Conservation (phyloP, 176 grass and related monocot genomes). For the Triticum aestivum region IWGSC_CS_RefSeq_v2.1 NC_057802.1:509040206-509040705, state of each 20-base stretch:
- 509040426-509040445: not conserved
- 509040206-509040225: not conserved
- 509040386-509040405: no score
- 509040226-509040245: not conserved
- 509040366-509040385: no score
- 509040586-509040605: not conserved
- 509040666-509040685: conserved; percentile 90
- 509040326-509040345: no score
- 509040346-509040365: no score
- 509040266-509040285: not conserved
- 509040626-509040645: conserved; percentile 83
- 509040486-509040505: not conserved
- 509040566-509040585: not conserved
- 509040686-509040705: conserved; percentile 93
- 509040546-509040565: not conserved
- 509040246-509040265: not conserved
- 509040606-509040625: conserved; percentile 39
- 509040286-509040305: not conserved
- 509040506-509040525: not conserved
- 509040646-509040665: conserved; percentile 92
- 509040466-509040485: not conserved
- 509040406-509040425: no score
- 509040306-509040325: no score
- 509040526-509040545: not conserved
- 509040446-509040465: not conserved